Evolutionary conservation across 2,329 filamentous ascomycete species (phyloP).

Genomic region (Colletotrichum sp.): DNA sequence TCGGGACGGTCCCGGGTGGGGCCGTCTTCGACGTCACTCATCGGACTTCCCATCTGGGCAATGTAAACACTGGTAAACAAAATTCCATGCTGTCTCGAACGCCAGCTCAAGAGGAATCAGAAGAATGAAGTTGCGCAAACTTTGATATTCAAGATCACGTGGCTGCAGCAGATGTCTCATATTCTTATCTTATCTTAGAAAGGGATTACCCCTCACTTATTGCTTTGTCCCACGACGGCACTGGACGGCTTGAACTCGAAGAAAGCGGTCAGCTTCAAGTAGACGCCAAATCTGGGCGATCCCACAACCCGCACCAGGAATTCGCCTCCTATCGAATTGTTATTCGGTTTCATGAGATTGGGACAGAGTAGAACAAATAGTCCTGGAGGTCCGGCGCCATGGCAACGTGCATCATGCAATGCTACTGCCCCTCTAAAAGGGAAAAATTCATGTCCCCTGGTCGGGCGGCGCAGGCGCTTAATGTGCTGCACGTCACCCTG

Average conservation of each 20-base stretch:
- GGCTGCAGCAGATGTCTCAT: not conserved
- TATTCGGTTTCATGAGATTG: not conserved
- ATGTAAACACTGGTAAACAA: not conserved
- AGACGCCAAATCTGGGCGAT: not conserved
- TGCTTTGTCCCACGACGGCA: not conserved
- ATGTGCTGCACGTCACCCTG: constrained; percentile 16
- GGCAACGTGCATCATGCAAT: constrained; percentile 15
- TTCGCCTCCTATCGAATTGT: not conserved
- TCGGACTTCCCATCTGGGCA: not conserved
- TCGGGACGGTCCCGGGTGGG: not conserved
- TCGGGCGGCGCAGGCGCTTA: constrained; percentile 15
- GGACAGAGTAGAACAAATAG: not conserved
- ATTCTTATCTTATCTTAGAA: not conserved
- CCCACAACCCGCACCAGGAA: not conserved
- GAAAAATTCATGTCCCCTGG: not conserved
- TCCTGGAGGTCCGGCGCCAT: not conserved
- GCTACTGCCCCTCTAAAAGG: not conserved
- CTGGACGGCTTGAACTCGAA: not conserved
- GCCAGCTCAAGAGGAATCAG: not conserved
- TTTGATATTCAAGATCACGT: not conserved
- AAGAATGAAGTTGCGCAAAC: not conserved
- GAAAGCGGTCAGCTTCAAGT: not conserved
- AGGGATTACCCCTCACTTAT: not conserved
- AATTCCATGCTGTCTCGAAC: not conserved
- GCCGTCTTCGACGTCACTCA: not conserved